Evolutionary conservation across 495 filamentous ascomycete species (phyloP).

Genomic region (Podospora conica): DNA sequence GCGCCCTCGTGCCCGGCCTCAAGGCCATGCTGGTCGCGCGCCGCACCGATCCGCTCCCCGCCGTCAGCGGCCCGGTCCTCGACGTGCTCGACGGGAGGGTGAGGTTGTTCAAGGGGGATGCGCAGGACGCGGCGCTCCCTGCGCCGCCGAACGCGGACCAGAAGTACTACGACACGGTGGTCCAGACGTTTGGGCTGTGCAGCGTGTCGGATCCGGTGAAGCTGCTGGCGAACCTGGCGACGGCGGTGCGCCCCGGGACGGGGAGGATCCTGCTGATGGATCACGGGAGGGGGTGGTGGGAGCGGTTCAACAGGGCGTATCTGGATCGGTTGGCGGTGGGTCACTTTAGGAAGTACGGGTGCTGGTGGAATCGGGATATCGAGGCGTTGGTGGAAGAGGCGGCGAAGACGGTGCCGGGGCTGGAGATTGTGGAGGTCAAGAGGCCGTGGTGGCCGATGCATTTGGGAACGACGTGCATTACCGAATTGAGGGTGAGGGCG

Average conservation of each 20-base stretch:
- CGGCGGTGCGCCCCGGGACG: constrained; percentile 42
- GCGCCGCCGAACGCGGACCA: constrained; percentile 1
- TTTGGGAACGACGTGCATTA: constrained; percentile 57
- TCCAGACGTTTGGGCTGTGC: constrained; percentile 93
- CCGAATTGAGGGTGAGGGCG: constrained; percentile 37
- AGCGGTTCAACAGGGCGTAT: constrained; percentile 64
- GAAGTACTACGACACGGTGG: constrained; percentile 68
- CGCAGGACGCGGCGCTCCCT: constrained; percentile 25
- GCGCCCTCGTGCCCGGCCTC: constrained; percentile 30
- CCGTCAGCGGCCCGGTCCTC: constrained; percentile 21
- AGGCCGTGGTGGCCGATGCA: constrained; percentile 54
- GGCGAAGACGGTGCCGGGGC: constrained; percentile 56
- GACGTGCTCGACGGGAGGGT: constrained; percentile 29
- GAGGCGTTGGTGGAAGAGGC: constrained; percentile 58
- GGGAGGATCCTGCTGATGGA: constrained; percentile 83
- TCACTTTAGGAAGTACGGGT: constrained; percentile 82
- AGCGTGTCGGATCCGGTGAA: constrained; percentile 68
- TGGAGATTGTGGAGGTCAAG: constrained; percentile 67
- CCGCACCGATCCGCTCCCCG: constrained; percentile 15
- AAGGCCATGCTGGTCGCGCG: constrained; percentile 22
- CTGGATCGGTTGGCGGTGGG: constrained; percentile 68
- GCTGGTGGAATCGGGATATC: constrained; percentile 97
- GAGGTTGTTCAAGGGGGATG: constrained; percentile 37
- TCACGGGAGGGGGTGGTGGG: constrained; percentile 75
- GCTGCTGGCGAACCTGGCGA: constrained; percentile 56